Evolutionary conservation across 2,329 filamentous ascomycete genomes (phyloP), one percentile per base, ranked within the genome.

Genomic region (Keithomyces neogunnii): DNA sequence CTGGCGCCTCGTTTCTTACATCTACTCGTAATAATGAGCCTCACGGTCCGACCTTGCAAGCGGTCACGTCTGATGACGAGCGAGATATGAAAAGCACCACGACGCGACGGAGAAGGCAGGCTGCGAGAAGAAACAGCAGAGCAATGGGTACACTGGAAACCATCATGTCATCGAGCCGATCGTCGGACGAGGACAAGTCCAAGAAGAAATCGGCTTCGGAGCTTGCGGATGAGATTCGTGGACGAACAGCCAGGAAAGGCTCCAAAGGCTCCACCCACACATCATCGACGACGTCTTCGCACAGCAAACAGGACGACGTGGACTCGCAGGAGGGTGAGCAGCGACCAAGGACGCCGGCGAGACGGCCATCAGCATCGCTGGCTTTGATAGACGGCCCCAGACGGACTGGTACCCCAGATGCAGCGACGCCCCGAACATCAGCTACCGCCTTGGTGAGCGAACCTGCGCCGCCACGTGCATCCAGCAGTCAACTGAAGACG

Each of bases 141-240:
- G 81, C 81, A 4, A 80, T 84, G 63, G 79, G 80, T 3, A 84
- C 80, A 1, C 65, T 85, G 3, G 81, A 85, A 59, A 85, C 81
- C 1, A 85, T 85, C 60, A 84, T 84, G 72, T 84, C 80, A 29
- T 82, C 79, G 0, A 84, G 81, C 54, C 74, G 80, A 30, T 84
- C 81, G 1, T 84, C 81, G 0, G 80, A 82, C 29, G 81, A 84
- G 56, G 81, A 82, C 42, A 77, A 74, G 57, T 69, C 74, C n/a
- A 79, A 75, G 57, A 82, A 80, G 64, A 82, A 77, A 60, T 72
- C 79, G 1, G 81, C 80, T 0, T 70, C 75, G 1, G 78, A 81
- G 51, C 68, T 84, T 30, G 74, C 76, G 0, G 75, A 77, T 5
- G 74, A 78, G 50, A 72, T 80, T 36, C 77, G 74, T 40, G 78